Evolutionary conservation across 116 monocot genomes (phyloP).

Genomic region (Cymodocea nodosa): DNA sequence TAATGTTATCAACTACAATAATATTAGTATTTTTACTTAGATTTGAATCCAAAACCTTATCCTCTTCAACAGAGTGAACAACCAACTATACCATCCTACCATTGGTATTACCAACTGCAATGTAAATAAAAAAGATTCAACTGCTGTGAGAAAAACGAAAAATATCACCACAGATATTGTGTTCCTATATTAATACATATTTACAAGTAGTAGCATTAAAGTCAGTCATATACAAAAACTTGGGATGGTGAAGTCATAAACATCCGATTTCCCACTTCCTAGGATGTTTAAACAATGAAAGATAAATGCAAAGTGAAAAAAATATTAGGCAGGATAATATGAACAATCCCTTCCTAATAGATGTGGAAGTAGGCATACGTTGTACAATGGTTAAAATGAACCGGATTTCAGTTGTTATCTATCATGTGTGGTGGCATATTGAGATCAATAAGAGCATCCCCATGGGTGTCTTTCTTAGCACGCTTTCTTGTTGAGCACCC

Average conservation of each 20-base stretch:
- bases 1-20: no score
- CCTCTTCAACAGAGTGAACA: no score
- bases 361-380: not conserved
- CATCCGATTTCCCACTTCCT: not conserved
- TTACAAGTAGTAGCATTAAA: not conserved
- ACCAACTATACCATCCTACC: no score
- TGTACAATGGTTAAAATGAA: slow-evolving; percentile 5
- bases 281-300: not conserved
- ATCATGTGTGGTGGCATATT: slow-evolving; percentile 52
- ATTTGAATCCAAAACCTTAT: no score
- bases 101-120: no score
- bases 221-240: slow-evolving; percentile 2
- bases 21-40: no score
- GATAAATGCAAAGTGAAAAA: not conserved
- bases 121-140: no score
- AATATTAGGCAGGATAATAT: not conserved
- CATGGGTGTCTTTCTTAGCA: slow-evolving; percentile 18
- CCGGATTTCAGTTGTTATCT: slow-evolving; percentile 16
- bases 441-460: slow-evolving; percentile 42
- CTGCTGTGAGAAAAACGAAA: no score
- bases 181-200: no score
- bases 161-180: no score
- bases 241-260: not conserved
- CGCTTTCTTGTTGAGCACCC: slow-evolving; percentile 29
- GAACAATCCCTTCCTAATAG: not conserved